Percentiles rank a stretch among this genome's conserved stretches.
Conservation (phyloP, 208 protist species). For the Balamuthia mandrillaris region DNA sequence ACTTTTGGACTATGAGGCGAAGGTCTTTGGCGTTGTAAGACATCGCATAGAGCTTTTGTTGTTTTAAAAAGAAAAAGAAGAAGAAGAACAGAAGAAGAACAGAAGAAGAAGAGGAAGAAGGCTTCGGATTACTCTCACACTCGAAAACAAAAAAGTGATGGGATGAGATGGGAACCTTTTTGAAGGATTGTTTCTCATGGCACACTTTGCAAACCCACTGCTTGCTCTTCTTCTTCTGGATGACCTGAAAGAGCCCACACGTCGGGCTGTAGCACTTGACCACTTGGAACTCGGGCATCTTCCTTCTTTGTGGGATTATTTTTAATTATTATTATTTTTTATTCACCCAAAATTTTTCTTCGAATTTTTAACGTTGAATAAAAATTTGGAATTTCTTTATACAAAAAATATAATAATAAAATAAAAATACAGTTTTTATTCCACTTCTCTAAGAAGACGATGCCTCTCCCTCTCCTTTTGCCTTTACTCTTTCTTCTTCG, state of each 20-base stretch:
- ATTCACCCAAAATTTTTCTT: too few relatives aligned
- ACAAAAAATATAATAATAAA: too few relatives aligned
- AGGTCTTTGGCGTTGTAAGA: slow-evolving; percentile 29
- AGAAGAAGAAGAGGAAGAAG: neutral
- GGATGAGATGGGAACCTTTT: slow-evolving; percentile 14
- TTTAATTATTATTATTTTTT: too few relatives aligned
- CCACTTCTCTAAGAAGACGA: too few relatives aligned
- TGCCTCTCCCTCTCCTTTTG: too few relatives aligned
- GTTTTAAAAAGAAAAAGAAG: too few relatives aligned
- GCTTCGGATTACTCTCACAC: neutral
- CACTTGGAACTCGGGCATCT: neutral
- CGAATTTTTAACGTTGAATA: too few relatives aligned
- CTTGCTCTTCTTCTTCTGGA: slow-evolving; percentile 9
- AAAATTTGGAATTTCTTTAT: too few relatives aligned
- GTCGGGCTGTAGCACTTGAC: neutral
- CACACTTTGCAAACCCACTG: slow-evolving; percentile 32
- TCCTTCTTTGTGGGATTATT: too few relatives aligned
- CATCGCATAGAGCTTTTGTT: neutral
- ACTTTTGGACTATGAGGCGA: neutral
- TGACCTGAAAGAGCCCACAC: neutral
- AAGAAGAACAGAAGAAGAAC: neutral
- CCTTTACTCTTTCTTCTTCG: too few relatives aligned
- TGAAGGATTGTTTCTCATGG: slow-evolving; percentile 21
- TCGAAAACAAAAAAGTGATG: neutral
- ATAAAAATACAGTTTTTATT: too few relatives aligned